Conservation (phyloP, 2,329 filamentous ascomycete species). For the Paracorniculantispora psalliotae region DNA sequence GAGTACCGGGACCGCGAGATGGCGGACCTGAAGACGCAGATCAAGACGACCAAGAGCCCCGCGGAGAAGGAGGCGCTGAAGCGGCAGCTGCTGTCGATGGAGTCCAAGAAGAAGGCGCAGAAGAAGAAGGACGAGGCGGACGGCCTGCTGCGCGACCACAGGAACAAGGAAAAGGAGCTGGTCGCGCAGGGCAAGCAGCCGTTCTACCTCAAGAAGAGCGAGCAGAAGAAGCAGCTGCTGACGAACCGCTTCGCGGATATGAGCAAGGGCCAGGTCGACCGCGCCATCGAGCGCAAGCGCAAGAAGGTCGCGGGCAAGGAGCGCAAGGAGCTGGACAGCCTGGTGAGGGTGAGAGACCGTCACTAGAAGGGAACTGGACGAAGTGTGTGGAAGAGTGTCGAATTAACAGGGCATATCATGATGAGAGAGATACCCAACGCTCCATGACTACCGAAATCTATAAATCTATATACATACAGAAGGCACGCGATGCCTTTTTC, state of each 20-base stretch:
- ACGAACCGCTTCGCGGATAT: conserved; percentile 75
- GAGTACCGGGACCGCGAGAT: conserved; percentile 85
- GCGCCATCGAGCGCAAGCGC: conserved; percentile 76
- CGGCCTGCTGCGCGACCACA: conserved; percentile 68
- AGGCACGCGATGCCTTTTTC: background rate
- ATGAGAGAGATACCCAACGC: conserved; percentile 7
- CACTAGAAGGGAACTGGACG: background rate
- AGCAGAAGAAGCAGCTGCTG: conserved; percentile 82
- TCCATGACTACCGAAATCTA: conserved; percentile 3
- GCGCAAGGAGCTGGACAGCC: conserved; percentile 61
- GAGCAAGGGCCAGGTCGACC: conserved; percentile 80
- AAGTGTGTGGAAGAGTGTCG: background rate
- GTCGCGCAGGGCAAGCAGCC: conserved; percentile 86
- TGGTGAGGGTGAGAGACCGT: conserved; percentile 27
- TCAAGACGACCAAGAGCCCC: conserved; percentile 61
- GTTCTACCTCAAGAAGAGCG: conserved; percentile 87
- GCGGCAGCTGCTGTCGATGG: conserved; percentile 69
- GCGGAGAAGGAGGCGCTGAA: conserved; percentile 65
- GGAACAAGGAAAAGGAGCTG: conserved; percentile 75
- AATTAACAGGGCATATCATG: background rate
- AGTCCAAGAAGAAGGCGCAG: conserved; percentile 69
- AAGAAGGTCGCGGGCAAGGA: conserved; percentile 89
- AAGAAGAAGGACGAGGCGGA: conserved; percentile 64
- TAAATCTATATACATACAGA: conserved; percentile 5
- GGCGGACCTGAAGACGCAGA: conserved; percentile 61